Conservation (phyloP, 495 filamentous ascomycete genomes). For the Saxophila tyrrhenica region DNA sequence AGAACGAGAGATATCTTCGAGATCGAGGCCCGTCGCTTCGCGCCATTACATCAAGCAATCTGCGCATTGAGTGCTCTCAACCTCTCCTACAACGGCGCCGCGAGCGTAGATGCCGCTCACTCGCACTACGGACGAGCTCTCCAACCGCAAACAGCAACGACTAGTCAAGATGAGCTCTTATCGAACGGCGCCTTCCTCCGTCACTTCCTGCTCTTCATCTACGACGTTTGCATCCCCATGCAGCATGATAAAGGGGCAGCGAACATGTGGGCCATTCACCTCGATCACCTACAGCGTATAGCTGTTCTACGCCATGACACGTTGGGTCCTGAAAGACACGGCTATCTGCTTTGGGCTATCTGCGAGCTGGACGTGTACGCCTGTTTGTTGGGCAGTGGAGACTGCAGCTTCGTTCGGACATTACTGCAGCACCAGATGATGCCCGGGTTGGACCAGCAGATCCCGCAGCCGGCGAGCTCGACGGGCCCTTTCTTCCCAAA, state of each 20-base stretch:
- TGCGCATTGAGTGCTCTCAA: slow-evolving; percentile 49
- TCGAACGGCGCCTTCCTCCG: slow-evolving; percentile 48
- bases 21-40: slow-evolving; percentile 11
- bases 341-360: slow-evolving; percentile 45
- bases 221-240: slow-evolving; percentile 37
- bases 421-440: slow-evolving; percentile 41
- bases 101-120: slow-evolving; percentile 30
- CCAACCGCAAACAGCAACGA: background rate
- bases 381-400: slow-evolving; percentile 42
- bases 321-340: slow-evolving; percentile 38
- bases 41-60: slow-evolving; percentile 44
- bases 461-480: slow-evolving; percentile 21
- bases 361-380: slow-evolving; percentile 46
- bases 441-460: slow-evolving; percentile 24
- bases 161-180: slow-evolving; percentile 33
- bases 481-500: slow-evolving; percentile 30
- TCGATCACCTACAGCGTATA: slow-evolving; percentile 44
- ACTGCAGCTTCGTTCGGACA: slow-evolving; percentile 39
- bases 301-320: slow-evolving; percentile 36
- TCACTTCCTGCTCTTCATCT: slow-evolving; percentile 50
- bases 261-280: slow-evolving; percentile 46
- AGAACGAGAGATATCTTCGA: slow-evolving; percentile 10
- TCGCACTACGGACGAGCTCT: slow-evolving; percentile 48
- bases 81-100: slow-evolving; percentile 18
- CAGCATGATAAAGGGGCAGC: slow-evolving; percentile 31